These are phyloP conservation scores for Neopestalotiopsis sp. DNA, from an alignment of 2,329 filamentous ascomycete species.

Conservation along the genomic window DNA sequence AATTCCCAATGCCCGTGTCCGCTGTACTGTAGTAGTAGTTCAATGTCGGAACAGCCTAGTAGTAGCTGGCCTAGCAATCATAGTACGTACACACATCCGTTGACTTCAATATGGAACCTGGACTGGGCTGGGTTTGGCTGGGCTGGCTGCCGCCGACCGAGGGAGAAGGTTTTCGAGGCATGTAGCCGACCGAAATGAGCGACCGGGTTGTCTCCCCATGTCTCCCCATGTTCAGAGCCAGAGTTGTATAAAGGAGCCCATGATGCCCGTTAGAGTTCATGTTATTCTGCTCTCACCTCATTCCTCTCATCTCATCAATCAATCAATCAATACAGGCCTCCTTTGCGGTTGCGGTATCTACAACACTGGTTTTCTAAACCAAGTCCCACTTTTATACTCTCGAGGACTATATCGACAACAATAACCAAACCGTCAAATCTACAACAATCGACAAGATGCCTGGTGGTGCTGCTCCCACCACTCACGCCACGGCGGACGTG, in stretches of 20 bases:
- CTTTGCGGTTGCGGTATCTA: too few relatives aligned
- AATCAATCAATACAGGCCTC: slow-evolving; percentile 1
- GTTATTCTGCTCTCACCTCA: slow-evolving; percentile 1
- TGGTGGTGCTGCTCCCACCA: slow-evolving; percentile 15
- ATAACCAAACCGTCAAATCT: too few relatives aligned
- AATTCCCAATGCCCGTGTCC: background rate
- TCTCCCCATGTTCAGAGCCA: background rate
- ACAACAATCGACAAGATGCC: slow-evolving; percentile 15
- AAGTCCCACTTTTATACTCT: slow-evolving; percentile 16
- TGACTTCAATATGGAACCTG: background rate
- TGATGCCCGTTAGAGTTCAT: slow-evolving; percentile 11
- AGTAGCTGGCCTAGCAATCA: background rate
- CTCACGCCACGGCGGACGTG: slow-evolving; percentile 54
- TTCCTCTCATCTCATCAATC: background rate
- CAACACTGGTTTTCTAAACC: background rate
- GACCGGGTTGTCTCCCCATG: too few relatives aligned
- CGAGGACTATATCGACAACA: background rate
- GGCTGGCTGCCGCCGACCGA: background rate
- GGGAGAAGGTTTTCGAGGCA: background rate
- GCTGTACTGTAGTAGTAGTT: background rate
- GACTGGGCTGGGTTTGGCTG: background rate
- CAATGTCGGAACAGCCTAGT: background rate
- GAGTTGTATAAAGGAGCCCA: slow-evolving; percentile 12
- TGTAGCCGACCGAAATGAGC: background rate
- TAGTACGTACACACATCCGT: too few relatives aligned